Base-by-base conservation (phyloP, 345 rosid species). In the Eucalyptus viminalis region DNA sequence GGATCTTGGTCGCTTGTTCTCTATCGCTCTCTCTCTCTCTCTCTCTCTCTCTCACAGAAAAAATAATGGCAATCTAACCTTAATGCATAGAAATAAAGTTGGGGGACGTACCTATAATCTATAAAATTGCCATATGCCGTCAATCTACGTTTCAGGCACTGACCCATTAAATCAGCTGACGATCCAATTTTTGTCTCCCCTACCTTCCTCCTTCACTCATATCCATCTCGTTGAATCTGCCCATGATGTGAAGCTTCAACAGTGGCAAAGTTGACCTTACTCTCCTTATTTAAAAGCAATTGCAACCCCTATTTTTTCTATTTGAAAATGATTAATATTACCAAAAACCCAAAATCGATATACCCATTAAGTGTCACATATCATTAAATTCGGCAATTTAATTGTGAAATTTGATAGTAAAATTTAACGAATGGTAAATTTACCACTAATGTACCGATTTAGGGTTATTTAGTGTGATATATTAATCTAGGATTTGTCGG, bases 281-380 rank as follows among this genome's bases (percentile, higher is more conserved):
- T 76, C 81, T 37, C 45, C 45, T 19, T 24, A 11, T 25, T 37
- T 19, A 11, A 76, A 40, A 40, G 47, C 15, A 22, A 37, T 2
- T 40, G 83, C 47, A 11, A 22, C 13, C 47, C 47, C 3, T 37
- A 14, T 76, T 37, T 40, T 40, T 37, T 9, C 0, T 1, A 53
- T 53, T 53, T 19, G 0, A 53, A 53, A 19, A 53, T 0, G 0
- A 53, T 53, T 53, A 53, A 53, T 19, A 53, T 4, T 19, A 53
- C 2, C 0, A 19, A 53, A 53, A 53, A 19, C 0, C 0, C 5
- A 0, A 53, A 53, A 53, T 53, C 1, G 1, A 19, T 53, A 19
- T 0, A 3, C 0, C 1, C 0, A 53, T 53, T 0, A 19, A 53
- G 1, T 19, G 1, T 53, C 56, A 19, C 0, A 0, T 8, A 4